These are phyloP conservation scores for Paramecium primaurelia DNA, from an alignment of 73 alveolate species.

Conservation along the genomic window DNA sequence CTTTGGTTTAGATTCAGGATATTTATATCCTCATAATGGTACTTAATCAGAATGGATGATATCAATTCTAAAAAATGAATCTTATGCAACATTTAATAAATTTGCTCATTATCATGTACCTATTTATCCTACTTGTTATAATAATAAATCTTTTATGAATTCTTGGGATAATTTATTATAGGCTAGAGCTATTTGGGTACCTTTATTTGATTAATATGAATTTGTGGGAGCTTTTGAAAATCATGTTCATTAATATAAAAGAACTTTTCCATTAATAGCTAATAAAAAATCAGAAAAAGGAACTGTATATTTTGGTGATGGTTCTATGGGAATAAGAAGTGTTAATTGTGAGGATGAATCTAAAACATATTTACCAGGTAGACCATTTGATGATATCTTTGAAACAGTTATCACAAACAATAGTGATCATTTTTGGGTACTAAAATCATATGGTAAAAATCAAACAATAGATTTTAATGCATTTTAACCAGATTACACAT, in stretches of 20 bases:
- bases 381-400: conserved; percentile 45
- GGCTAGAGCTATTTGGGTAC: conserved; percentile 63
- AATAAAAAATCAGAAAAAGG: conserved; percentile 53
- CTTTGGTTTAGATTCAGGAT: conserved; percentile 69
- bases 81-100: background rate
- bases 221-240: conserved; percentile 64
- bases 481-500: background rate
- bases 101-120: conserved; percentile 69
- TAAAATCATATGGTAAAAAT: background rate
- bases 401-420: conserved; percentile 38
- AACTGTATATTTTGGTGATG: conserved; percentile 73
- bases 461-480: conserved; percentile 6
- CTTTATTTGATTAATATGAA: conserved; percentile 62
- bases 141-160: conserved; percentile 5
- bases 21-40: conserved; percentile 48
- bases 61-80: background rate
- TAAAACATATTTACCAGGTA: background rate
- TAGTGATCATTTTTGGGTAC: conserved; percentile 56
- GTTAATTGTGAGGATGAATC: background rate
- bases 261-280: conserved; percentile 62
- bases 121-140: conserved; percentile 58
- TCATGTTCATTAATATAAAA: conserved; percentile 65
- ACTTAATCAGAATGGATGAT: conserved; percentile 60
- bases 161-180: background rate
- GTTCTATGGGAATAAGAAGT: conserved; percentile 58